Conservation (phyloP, 106 monocot genomes). For the Amphibolis antarctica region DNA sequence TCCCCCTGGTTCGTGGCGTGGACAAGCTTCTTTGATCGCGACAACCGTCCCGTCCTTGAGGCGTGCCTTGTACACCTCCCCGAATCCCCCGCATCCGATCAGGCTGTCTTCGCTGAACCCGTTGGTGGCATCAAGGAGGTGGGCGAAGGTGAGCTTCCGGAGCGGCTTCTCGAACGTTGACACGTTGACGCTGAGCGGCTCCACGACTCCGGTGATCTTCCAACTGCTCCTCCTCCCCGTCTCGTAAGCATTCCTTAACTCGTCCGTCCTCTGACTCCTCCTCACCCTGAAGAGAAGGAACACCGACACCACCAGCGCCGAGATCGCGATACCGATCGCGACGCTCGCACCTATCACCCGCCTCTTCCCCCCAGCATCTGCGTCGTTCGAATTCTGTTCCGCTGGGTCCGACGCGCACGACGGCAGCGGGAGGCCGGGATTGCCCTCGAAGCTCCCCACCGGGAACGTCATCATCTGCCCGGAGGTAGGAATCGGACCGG, state of each 20-base stretch:
- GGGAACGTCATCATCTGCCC: slow-evolving; percentile 77
- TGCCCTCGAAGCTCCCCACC: slow-evolving; percentile 47
- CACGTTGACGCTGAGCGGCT: slow-evolving; percentile 69
- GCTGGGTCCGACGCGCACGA: slow-evolving; percentile 15
- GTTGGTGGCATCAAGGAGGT: slow-evolving; percentile 73
- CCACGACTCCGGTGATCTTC: slow-evolving; percentile 34
- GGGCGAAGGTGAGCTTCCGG: slow-evolving; percentile 54
- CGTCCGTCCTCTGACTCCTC: slow-evolving; percentile 17
- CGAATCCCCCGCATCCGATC: slow-evolving; percentile 78
- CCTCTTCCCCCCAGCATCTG: neutral
- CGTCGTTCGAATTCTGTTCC: neutral
- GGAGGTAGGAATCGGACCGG: slow-evolving; percentile 46
- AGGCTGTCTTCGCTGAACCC: slow-evolving; percentile 60
- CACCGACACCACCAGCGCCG: slow-evolving; percentile 20
- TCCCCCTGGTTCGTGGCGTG: slow-evolving; percentile 59
- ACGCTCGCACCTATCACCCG: slow-evolving; percentile 22
- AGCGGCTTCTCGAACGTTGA: slow-evolving; percentile 71
- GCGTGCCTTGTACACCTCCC: slow-evolving; percentile 66
- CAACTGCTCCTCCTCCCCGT: slow-evolving; percentile 34
- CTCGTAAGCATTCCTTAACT: slow-evolving; percentile 14
- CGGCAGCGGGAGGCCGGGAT: slow-evolving; percentile 45
- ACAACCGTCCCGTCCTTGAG: slow-evolving; percentile 51
- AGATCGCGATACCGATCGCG: slow-evolving; percentile 42
- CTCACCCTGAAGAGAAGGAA: slow-evolving; percentile 39
- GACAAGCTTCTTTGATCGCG: slow-evolving; percentile 75